Evolutionary conservation across 192 early-diverging fungal genomes (phyloP), one percentile per base, ranked within the genome.

Genomic region (Coemansia biformis): DNA sequence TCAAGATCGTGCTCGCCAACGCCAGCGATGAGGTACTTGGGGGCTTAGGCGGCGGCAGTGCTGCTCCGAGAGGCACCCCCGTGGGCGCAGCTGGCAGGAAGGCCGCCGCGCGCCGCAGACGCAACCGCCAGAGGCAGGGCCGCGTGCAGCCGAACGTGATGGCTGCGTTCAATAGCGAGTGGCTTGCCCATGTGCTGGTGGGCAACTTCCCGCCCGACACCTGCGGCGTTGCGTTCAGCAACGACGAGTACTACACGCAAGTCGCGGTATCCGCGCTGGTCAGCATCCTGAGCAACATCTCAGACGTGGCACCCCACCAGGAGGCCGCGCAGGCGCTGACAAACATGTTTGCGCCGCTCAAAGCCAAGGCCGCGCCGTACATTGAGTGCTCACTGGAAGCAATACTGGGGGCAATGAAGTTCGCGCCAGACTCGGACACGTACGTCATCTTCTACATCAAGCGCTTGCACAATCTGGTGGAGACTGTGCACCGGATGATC

Each of bases 391-490:
- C 96, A 40, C 86, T 96, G 60, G 90, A 91, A n/a, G 84, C 88
- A 0, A 83, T 95, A 24, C 64, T 96, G 26, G 76, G 64, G n/a
- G 86, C 92, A 48, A 90, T 97, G 87, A 76, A 81, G 9, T 77
- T 80, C 0, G 6, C 24, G 6, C 2, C 24, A 26, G 86, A 87
- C 26, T 88, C 86, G 2, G 51, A 79, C 5, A 76, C 77, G 13
- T 84, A 88, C 65, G 80, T 88, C 0, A 90, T 91, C 16, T 91
- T 88, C 46, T 91, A 95, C 56, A 94, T 99, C 61, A 84, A 86
- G 46, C 82, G 89, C 31, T 76, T 99, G 16, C 81, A 82, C 1
- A 73, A 84, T 16, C 63, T 99, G n/a, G 90, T 99, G 0, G 57
- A 79, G n/a, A 86, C 91, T 48, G 91, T 92, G 12, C 85, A 90